A percentile compares a stretch with the other conserved stretches of the same genome.
phyloP scores from a whole-genome alignment of 768 basidiomycete species.

The Coprinopsis marcescibilis region DNA sequence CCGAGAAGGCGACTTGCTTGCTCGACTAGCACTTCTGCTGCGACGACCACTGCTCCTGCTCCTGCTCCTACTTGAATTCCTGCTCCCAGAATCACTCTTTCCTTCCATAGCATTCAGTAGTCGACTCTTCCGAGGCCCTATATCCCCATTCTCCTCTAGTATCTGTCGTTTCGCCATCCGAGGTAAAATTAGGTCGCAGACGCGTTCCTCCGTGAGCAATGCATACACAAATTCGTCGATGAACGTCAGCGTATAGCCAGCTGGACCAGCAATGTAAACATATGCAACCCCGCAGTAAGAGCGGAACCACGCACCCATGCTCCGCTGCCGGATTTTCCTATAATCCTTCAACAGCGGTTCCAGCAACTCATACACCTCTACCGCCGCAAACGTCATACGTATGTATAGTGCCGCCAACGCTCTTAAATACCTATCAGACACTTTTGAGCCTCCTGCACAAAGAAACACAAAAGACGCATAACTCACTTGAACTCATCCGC shows the following conservation, averaged over 20 bases:
- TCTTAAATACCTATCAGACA: conserved; percentile 69
- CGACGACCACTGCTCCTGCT: conserved; percentile 20
- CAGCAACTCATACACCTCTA: conserved; percentile 87
- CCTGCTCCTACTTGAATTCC: conserved; percentile 29
- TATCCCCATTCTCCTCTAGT: conserved; percentile 88
- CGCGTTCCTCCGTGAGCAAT: conserved; percentile 82
- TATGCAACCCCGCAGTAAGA: neutral
- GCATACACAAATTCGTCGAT: conserved; percentile 92
- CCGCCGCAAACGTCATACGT: conserved; percentile 87
- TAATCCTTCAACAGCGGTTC: conserved; percentile 95
- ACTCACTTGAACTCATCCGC: conserved; percentile 98
- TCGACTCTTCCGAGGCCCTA: conserved; percentile 79
- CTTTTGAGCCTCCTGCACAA: conserved; percentile 5
- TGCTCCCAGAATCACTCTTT: conserved; percentile 48
- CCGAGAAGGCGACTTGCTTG: conserved; percentile 24
- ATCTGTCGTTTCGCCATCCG: conserved; percentile 79
- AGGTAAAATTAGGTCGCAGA: conserved; percentile 95
- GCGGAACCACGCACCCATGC: conserved; percentile 55
- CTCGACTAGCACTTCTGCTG: conserved; percentile 21
- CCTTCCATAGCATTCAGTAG: conserved; percentile 87
- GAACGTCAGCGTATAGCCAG: conserved; percentile 77
- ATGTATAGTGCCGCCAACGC: conserved; percentile 92
- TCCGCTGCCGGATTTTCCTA: conserved; percentile 76
- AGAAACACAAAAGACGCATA: neutral
- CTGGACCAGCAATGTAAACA: conserved; percentile 32